Base-by-base conservation (phyloP, 164 flowering plant species). In the Nymphaea thermarum region DNA sequence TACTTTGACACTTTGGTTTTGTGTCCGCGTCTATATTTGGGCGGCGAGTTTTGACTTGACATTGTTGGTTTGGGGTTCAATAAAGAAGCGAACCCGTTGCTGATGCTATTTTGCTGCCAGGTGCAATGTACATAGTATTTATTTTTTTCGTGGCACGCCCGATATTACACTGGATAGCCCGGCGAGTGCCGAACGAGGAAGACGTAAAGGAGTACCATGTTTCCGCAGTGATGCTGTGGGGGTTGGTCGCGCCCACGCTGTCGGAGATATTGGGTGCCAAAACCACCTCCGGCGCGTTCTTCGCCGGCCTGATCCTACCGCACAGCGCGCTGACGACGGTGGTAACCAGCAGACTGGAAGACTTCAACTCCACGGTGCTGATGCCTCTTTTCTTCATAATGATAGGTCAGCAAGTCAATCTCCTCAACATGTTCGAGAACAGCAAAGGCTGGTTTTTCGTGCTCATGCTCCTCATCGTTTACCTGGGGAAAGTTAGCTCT, bases 281-380 rank as follows among this genome's bases (percentile, higher is more conserved):
- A 14, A 70, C 86, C 16, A 80, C 65, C 0, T 77, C 78, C 47
- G 94, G 90, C 0, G 80, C 96, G 1, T 36, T 85, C 12, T 77
- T 85, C 82, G 53, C 86, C 1, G 97, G 97, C 1, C 42, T 91
- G 42, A 84, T 76, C 0, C 76, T 91, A 1, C 97, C 95, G 0
- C 85, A 85, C 60, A 94, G 97, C 0, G 91, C 95, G 1, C 67
- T 91, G 4, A 91, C 94, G 3, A 53, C 91, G 5, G 79, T 84
- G 3, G 67, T 91, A 3, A 85, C 83, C 45, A 81, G 83, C 62
- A 82, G 77, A 77, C 69, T 73, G 5, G 93, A 88, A 70, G 75
- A 82, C 2, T 12, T 88, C 43, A 43, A 79, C 10, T 69, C 59
- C 63, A 79, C 83, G 42, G 0, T 91, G 64, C 43, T 91, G 1